Evolutionary conservation across 1,139 yeast species (phyloP).

Genomic region (Suhomyces anneliseae): DNA sequence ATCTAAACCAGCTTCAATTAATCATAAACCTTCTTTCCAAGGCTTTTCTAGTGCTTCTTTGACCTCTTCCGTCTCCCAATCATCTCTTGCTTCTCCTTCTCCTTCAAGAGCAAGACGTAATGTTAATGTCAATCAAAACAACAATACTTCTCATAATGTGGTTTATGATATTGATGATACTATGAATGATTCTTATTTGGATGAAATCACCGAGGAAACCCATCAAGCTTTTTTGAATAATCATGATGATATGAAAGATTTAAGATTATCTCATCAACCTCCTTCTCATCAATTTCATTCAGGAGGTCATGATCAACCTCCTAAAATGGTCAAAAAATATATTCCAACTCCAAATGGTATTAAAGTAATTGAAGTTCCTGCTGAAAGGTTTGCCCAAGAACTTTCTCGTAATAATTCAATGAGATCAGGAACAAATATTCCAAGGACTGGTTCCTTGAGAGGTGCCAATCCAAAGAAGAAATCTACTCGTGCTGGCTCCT

Average conservation of each 20-base stretch:
- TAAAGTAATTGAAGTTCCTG: slow-evolving; percentile 50
- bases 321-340: slow-evolving; percentile 48
- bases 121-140: neutral
- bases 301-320: slow-evolving; percentile 7
- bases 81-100: slow-evolving; percentile 5
- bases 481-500: slow-evolving; percentile 11
- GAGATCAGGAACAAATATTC: slow-evolving; percentile 26
- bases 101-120: slow-evolving; percentile 6
- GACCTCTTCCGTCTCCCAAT: slow-evolving; percentile 12
- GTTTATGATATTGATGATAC: slow-evolving; percentile 32
- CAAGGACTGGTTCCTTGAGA: slow-evolving; percentile 26
- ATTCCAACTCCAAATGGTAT: slow-evolving; percentile 52
- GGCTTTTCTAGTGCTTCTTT: slow-evolving; percentile 15
- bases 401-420: slow-evolving; percentile 44
- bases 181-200: slow-evolving; percentile 30
- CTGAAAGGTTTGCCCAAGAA: slow-evolving; percentile 36
- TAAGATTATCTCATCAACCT: slow-evolving; percentile 15
- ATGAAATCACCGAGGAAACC: slow-evolving; percentile 25
- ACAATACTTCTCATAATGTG: neutral
- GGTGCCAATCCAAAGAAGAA: slow-evolving; percentile 9
- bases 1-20: neutral
- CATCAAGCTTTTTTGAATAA: slow-evolving; percentile 11
- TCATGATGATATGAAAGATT: slow-evolving; percentile 16
- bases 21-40: slow-evolving; percentile 3
- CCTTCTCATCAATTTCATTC: neutral